phyloP scores from a whole-genome alignment of 108 stramenopile species.

The Schizochytrium sp. region DNA sequence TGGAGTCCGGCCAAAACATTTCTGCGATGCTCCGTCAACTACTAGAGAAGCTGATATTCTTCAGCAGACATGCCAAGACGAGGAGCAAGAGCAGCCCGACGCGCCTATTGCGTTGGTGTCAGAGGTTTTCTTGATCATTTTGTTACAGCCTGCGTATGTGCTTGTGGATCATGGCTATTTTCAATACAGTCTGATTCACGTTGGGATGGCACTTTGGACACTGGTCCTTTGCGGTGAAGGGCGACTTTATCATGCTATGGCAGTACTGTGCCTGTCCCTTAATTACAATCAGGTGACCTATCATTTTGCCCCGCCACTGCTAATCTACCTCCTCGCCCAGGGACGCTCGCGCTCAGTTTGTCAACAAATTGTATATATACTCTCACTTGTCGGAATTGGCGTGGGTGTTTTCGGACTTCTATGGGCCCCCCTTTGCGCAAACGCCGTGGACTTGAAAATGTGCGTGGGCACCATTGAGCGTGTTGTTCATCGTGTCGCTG shows the following conservation, averaged over 20 bases:
- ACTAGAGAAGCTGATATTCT: no score
- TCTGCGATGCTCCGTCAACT: no score
- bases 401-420: neutral
- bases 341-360: neutral
- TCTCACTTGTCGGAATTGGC: no score
- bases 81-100: neutral
- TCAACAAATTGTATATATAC: neutral
- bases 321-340: constrained; percentile 35
- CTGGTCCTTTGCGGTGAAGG: constrained; percentile 25
- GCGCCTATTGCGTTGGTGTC: constrained; percentile 31
- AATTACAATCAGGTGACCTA: constrained; percentile 8
- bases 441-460: neutral
- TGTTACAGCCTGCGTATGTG: constrained; percentile 33
- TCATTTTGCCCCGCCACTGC: constrained; percentile 1
- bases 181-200: neutral
- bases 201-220: constrained; percentile 11
- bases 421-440: neutral
- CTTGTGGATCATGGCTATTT: constrained; percentile 48
- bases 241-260: neutral
- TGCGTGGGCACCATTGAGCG: neutral
- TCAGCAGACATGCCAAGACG: no score
- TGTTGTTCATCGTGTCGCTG: neutral
- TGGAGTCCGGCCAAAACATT: no score
- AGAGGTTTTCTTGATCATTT: constrained; percentile 6
- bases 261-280: neutral